Evolutionary conservation across 2,329 filamentous ascomycete genomes (phyloP).

Genomic region (Colletotrichum costaricense): DNA sequence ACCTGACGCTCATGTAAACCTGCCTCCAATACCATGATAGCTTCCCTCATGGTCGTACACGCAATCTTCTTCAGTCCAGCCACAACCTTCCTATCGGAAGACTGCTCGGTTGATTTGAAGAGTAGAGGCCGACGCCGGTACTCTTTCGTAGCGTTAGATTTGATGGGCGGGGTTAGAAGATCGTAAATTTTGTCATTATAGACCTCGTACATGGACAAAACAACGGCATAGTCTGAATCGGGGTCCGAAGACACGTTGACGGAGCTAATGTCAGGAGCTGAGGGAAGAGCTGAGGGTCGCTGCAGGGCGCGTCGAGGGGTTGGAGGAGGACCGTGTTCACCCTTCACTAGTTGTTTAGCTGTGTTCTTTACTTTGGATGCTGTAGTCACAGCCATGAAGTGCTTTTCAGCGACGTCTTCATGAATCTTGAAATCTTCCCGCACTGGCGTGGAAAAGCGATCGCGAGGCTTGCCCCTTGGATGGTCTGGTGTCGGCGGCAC

Average conservation of each 20-base stretch:
- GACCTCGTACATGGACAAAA: constrained; percentile 98
- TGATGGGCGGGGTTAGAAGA: constrained; percentile 75
- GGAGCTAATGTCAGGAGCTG: constrained; percentile 78
- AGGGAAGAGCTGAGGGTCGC: constrained; percentile 77
- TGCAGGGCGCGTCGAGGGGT: constrained; percentile 73
- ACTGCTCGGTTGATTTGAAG: constrained; percentile 92
- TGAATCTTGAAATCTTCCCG: background rate
- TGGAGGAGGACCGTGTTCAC: constrained; percentile 63
- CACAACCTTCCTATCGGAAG: constrained; percentile 92
- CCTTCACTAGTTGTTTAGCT: constrained; percentile 62
- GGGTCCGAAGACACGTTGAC: constrained; percentile 75
- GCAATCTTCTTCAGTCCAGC: constrained; percentile 91
- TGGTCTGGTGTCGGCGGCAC: constrained; percentile 43
- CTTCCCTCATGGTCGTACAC: constrained; percentile 84
- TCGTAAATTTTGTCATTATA: constrained; percentile 99
- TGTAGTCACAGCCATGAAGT: constrained; percentile 45
- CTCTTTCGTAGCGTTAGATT: constrained; percentile 73
- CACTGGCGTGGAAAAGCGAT: constrained; percentile 1
- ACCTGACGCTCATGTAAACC: constrained; percentile 89
- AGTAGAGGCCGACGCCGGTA: constrained; percentile 81
- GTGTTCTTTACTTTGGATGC: constrained; percentile 50
- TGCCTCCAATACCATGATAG: constrained; percentile 89
- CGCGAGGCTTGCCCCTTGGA: background rate
- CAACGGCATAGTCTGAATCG: constrained; percentile 83
- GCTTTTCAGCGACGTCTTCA: constrained; percentile 21